These are phyloP conservation scores for Cystoisospora suis DNA, from an alignment of 169 alveolate genomes.

Conservation along the genomic window DNA sequence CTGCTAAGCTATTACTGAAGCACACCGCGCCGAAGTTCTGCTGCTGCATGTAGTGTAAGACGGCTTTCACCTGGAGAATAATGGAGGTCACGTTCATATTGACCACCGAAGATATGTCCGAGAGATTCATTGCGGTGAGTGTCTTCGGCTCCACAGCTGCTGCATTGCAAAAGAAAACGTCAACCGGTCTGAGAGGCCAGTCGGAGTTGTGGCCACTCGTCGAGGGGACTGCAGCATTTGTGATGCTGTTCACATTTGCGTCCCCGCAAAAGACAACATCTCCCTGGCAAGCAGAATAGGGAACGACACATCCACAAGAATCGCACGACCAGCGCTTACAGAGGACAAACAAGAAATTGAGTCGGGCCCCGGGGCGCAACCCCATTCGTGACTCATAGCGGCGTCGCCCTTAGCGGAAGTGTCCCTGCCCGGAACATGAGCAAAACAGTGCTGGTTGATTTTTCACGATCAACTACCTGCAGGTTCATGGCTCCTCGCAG, in stretches of 20 bases:
- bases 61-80: constrained; percentile 48
- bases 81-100: constrained; percentile 51
- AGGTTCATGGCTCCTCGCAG: constrained; percentile 44
- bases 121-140: constrained; percentile 12
- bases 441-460: too few relatives aligned
- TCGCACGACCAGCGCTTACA: too few relatives aligned
- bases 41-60: constrained; percentile 56
- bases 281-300: too few relatives aligned
- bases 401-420: background rate
- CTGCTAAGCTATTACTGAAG: constrained; percentile 60
- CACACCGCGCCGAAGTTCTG: constrained; percentile 52
- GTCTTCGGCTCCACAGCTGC: constrained; percentile 58
- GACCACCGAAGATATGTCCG: background rate
- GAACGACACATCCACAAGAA: too few relatives aligned
- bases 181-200: constrained; percentile 30
- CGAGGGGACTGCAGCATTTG: too few relatives aligned
- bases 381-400: background rate
- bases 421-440: background rate
- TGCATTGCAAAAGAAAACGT: constrained; percentile 61
- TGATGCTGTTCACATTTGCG: too few relatives aligned
- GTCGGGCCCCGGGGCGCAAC: too few relatives aligned
- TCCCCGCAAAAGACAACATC: too few relatives aligned
- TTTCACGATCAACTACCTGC: too few relatives aligned
- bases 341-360: too few relatives aligned
- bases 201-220: too few relatives aligned